Evolutionary conservation across 139 green algal species (phyloP).

Genomic region (Chlorokybus atmophyticus): DNA sequence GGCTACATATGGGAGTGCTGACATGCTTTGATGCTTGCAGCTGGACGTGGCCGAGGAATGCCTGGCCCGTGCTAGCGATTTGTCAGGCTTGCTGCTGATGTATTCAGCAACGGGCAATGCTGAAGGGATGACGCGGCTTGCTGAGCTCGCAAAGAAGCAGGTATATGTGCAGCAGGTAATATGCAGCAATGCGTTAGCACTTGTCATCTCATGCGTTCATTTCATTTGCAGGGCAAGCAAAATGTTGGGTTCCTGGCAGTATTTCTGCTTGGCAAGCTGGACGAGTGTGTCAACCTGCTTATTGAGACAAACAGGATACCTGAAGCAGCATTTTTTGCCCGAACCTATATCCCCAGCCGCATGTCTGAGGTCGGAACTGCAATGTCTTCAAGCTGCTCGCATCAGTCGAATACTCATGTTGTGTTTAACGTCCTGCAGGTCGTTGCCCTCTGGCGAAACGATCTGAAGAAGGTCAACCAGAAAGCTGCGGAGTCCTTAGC

Average conservation of each 20-base stretch:
- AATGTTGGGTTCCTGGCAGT: constrained; percentile 81
- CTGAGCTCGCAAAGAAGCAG: too few relatives aligned
- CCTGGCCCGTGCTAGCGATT: constrained; percentile 59
- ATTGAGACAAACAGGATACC: constrained; percentile 50
- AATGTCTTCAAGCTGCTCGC: too few relatives aligned
- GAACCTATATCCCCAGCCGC: constrained; percentile 71
- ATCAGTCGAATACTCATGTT: background rate
- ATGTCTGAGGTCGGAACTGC: too few relatives aligned
- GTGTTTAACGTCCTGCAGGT: too few relatives aligned
- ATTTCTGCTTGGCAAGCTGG: constrained; percentile 66
- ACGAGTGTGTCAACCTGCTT: constrained; percentile 72
- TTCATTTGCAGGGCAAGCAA: constrained; percentile 52
- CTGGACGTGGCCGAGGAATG: constrained; percentile 57
- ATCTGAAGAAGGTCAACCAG: constrained; percentile 82
- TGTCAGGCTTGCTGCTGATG: constrained; percentile 80
- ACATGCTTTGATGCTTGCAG: too few relatives aligned
- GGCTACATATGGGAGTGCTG: too few relatives aligned
- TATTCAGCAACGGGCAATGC: constrained; percentile 32
- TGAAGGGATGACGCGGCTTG: constrained; percentile 28
- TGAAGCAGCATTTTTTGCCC: constrained; percentile 89
- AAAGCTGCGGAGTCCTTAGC: constrained; percentile 90
- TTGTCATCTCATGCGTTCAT: background rate
- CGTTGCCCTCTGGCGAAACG: constrained; percentile 69
- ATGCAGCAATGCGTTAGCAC: background rate
- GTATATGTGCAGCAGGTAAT: too few relatives aligned